Evolutionary conservation across 2,329 filamentous ascomycete species (phyloP).

Genomic region (Emericellopsis cladophorae): DNA sequence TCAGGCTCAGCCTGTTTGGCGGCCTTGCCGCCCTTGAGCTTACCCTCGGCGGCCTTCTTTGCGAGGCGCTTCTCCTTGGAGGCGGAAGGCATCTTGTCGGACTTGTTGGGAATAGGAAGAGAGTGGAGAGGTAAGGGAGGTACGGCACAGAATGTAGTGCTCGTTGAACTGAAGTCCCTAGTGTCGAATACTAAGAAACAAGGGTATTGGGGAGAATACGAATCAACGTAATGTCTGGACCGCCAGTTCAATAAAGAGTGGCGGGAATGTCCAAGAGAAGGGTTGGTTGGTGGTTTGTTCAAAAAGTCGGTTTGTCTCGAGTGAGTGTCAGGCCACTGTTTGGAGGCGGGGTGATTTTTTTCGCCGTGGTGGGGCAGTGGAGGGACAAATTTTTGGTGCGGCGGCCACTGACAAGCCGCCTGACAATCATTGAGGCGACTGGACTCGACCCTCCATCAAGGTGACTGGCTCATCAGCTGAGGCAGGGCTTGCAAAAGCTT

Average conservation of each 20-base stretch:
- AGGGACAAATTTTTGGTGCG: conserved; percentile 14
- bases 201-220: neutral
- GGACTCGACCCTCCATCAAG: too few species aligned
- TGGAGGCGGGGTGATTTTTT: conserved; percentile 26
- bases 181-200: neutral
- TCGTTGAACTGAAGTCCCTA: neutral
- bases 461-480: too few species aligned
- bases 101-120: conserved; percentile 4
- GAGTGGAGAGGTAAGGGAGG: conserved; percentile 1
- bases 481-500: too few species aligned
- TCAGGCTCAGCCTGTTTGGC: conserved; percentile 60
- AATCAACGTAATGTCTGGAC: neutral
- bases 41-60: conserved; percentile 60
- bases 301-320: neutral
- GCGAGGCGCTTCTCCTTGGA: conserved; percentile 62
- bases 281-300: conserved; percentile 1
- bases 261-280: conserved; percentile 4
- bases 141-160: neutral
- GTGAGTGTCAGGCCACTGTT: neutral
- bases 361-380: conserved; percentile 19
- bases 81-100: conserved; percentile 49
- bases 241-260: conserved; percentile 1
- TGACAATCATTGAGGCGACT: too few species aligned
- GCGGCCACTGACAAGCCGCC: neutral
- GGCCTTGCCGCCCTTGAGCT: conserved; percentile 57